Percentiles rank a stretch among this genome's conserved stretches.
phyloP scores from a whole-genome alignment of 805 yeast genomes.

The Ogataea dorogensis region DNA sequence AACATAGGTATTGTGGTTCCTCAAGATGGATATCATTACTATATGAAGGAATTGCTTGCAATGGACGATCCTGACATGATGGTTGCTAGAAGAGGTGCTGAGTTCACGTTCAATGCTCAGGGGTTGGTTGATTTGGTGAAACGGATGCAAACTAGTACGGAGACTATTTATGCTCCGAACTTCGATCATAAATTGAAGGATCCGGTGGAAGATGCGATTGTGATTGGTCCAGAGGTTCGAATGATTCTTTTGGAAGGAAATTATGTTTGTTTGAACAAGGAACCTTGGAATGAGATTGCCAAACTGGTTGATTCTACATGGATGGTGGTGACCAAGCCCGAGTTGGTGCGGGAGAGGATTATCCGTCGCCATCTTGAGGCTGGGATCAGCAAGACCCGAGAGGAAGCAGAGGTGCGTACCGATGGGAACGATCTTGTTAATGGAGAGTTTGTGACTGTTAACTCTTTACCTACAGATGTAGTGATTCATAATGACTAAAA shows the following conservation, averaged over 20 bases:
- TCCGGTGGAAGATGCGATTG: constrained; percentile 38
- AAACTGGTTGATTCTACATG: constrained; percentile 35
- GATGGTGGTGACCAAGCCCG: constrained; percentile 32
- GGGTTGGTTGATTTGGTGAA: constrained; percentile 28
- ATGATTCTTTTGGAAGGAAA: constrained; percentile 42
- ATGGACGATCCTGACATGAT: constrained; percentile 39
- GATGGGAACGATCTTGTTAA: constrained; percentile 41
- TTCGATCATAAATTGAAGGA: constrained; percentile 43
- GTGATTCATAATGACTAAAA: constrained; percentile 19
- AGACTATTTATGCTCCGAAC: constrained; percentile 28
- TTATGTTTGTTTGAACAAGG: constrained; percentile 37
- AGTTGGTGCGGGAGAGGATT: constrained; percentile 31
- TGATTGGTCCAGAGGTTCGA: constrained; percentile 27
- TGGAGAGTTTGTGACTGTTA: constrained; percentile 25
- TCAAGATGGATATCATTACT: constrained; percentile 41
- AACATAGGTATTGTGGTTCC: constrained; percentile 13
- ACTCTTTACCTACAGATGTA: constrained; percentile 29
- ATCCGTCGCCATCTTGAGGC: constrained; percentile 38
- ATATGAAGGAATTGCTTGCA: constrained; percentile 29
- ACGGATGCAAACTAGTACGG: constrained; percentile 5
- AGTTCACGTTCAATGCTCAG: constrained; percentile 42
- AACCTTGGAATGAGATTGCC: constrained; percentile 35
- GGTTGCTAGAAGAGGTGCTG: constrained; percentile 45
- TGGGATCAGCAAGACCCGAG: constrained; percentile 33
- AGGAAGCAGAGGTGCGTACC: constrained; percentile 38